Conservation (phyloP, 2,329 filamentous ascomycete genomes). For the Claviceps lovelessii region DNA sequence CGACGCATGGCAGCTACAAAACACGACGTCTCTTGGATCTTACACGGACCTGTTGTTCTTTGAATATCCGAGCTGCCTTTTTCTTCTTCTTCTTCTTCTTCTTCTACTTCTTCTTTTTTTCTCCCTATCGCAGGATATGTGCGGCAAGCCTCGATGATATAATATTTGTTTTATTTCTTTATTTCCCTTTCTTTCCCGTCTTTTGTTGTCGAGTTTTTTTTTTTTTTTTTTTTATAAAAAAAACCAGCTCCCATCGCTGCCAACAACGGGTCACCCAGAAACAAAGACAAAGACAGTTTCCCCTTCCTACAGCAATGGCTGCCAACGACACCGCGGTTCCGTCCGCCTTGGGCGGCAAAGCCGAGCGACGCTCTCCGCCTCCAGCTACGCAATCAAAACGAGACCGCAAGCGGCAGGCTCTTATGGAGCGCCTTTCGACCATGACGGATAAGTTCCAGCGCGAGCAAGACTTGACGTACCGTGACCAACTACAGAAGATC, state of each 20-base stretch:
- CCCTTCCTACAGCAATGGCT: constrained; percentile 18
- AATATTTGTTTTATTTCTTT: background rate
- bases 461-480: constrained; percentile 71
- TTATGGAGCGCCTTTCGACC: constrained; percentile 63
- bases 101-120: background rate
- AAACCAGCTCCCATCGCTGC: background rate
- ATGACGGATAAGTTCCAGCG: constrained; percentile 66
- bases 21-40: background rate
- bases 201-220: background rate
- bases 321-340: constrained; percentile 23
- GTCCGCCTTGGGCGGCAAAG: constrained; percentile 18
- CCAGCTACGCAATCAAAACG: constrained; percentile 55
- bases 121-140: background rate
- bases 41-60: background rate
- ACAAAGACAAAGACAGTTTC: background rate
- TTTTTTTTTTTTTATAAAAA: background rate
- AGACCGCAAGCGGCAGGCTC: constrained; percentile 74
- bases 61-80: background rate
- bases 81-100: no score
- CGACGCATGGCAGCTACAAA: background rate
- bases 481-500: constrained; percentile 80
- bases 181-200: background rate
- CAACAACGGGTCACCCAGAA: background rate
- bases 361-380: constrained; percentile 23
- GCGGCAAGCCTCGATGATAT: background rate